Percentiles rank a stretch among this genome's conserved stretches.
Evolutionary conservation across 345 rosid species (phyloP).

Genomic region (Eutrema yunnanense): DNA sequence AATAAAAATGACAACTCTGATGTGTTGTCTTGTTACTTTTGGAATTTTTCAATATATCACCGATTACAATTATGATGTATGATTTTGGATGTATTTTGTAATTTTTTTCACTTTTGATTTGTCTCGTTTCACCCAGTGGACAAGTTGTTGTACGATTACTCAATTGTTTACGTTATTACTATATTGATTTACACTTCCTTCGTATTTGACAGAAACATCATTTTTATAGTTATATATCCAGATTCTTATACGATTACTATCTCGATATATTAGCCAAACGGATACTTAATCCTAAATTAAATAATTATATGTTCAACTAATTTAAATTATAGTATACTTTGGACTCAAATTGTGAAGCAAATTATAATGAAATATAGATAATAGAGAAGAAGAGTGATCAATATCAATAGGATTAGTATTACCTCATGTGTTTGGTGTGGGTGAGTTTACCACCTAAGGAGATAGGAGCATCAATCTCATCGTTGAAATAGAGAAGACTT

Average conservation of each 20-base stretch:
- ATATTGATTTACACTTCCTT: slow-evolving; percentile 3
- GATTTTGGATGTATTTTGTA: background rate
- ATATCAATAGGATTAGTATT: background rate
- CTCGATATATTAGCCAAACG: background rate
- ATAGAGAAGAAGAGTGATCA: background rate
- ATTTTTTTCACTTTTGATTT: background rate
- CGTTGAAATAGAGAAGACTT: slow-evolving; percentile 43
- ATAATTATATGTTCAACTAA: too few relatives aligned
- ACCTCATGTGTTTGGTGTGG: slow-evolving; percentile 64
- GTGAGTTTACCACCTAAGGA: slow-evolving; percentile 58
- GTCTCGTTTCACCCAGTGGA: slow-evolving; percentile 22
- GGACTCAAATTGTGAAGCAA: too few relatives aligned
- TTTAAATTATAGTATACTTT: too few relatives aligned
- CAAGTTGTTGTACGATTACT: slow-evolving; percentile 29
- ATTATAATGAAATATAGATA: background rate
- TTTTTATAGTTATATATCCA: background rate
- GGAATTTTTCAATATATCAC: slow-evolving; percentile 3
- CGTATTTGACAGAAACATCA: background rate
- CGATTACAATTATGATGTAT: background rate
- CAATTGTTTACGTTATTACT: background rate
- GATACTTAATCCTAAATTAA: background rate
- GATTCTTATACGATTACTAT: slow-evolving; percentile 2
- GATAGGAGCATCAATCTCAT: slow-evolving; percentile 69
- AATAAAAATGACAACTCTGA: background rate
- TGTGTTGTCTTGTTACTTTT: slow-evolving; percentile 8